Conservation (phyloP, 371 early-diverging fungal species). For the Amoeboradix gromovi region DNA sequence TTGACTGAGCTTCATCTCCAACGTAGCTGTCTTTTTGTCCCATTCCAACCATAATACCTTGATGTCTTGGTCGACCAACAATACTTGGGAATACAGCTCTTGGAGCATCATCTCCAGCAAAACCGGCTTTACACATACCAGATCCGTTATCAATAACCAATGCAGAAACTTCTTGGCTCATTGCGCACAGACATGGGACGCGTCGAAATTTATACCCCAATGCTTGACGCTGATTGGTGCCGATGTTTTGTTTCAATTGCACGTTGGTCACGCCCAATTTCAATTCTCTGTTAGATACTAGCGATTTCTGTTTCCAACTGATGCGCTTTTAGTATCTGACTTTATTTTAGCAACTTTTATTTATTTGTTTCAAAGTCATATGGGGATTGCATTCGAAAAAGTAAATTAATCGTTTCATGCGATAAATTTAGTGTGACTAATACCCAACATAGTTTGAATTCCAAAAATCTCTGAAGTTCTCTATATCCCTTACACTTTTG, state of each 20-base stretch:
- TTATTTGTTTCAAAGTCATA: too few relatives aligned
- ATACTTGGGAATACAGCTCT: slow-evolving; percentile 96
- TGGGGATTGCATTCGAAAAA: too few relatives aligned
- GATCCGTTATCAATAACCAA: slow-evolving; percentile 92
- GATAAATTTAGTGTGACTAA: too few relatives aligned
- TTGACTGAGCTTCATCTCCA: slow-evolving; percentile 99
- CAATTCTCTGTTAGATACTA: too few relatives aligned
- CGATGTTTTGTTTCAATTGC: background rate
- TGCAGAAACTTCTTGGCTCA: slow-evolving; percentile 3
- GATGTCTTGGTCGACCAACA: slow-evolving; percentile 97
- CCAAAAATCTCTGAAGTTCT: too few relatives aligned
- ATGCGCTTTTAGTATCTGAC: too few relatives aligned
- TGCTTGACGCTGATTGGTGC: background rate
- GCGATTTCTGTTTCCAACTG: too few relatives aligned
- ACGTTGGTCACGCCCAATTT: background rate
- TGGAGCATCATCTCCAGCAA: slow-evolving; percentile 99
- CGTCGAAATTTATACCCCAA: background rate
- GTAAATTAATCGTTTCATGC: too few relatives aligned
- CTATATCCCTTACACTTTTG: too few relatives aligned
- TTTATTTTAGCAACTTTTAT: too few relatives aligned
- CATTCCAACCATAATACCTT: slow-evolving; percentile 99
- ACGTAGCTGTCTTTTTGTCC: slow-evolving; percentile 99
- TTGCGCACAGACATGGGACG: background rate
- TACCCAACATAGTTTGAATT: too few relatives aligned
- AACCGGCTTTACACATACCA: slow-evolving; percentile 99